Evolutionary conservation across 2,329 filamentous ascomycete species (phyloP), one percentile per base, ranked within the genome.

Genomic region (Chaetomiaceae sp.): DNA sequence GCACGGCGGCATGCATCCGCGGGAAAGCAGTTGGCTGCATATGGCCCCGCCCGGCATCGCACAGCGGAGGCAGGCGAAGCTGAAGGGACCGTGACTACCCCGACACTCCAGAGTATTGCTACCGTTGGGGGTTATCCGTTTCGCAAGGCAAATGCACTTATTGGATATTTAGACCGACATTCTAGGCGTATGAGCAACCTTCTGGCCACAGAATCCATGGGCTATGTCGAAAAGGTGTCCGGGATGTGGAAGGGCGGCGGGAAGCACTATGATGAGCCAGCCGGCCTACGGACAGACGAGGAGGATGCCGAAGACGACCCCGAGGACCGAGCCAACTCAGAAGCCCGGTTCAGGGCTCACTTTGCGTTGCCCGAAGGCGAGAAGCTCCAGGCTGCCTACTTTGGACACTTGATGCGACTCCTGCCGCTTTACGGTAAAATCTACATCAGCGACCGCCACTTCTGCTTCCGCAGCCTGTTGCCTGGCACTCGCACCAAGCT

Each of bases 391-490:
- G 91, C 92, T 1, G 89, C 90, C 1, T 97, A 94, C 70, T 97
- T 90, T 69, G 90, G 89, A n/a, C 89, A 88, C 65, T 77, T 97
- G n/a, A 84, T 95, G 62, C 84, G 91, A 2, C 89, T 96, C 0
- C 71, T 97, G 27, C 94, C 94, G 2, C 77, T 97, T 2, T 97
- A 96, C 64, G 94, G 94, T 62, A 99, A 97, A 71, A 88, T 97
- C 30, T 99, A 99, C 70, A 85, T 97, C 60, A 91, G 94, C 65
- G 84, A 90, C 61, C 82, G 82, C 20, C 87, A 85, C 53, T 89
- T 97, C 59, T 99, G 94, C 72, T 99, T 96, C 71, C 87, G 94
- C 52, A 96, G 91, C 66, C 74, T 97, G 48, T 75, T 96, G 32
- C 90, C 89, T 1, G 91, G 90, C 1, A 95, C 90, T 3, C 84